Evolutionary conservation across 2,329 filamentous ascomycete species (phyloP).

Genomic region (Ceratocystis harringtonii): DNA sequence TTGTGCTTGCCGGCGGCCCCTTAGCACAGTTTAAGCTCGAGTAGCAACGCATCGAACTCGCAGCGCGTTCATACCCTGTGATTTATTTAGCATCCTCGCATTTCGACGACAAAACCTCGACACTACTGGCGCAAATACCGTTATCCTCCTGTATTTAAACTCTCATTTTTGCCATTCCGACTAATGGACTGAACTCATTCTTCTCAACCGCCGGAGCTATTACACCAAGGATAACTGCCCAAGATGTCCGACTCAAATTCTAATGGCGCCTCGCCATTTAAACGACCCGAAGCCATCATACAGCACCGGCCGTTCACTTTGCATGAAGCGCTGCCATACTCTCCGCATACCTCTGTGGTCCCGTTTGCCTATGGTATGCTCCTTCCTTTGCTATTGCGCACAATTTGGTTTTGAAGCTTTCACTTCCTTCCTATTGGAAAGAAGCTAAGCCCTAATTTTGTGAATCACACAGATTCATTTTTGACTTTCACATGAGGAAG

Average conservation of each 20-base stretch:
- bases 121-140: not conserved
- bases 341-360: constrained; percentile 64
- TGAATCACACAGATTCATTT: not conserved
- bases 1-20: constrained; percentile 3
- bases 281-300: constrained; percentile 11
- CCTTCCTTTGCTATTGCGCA: constrained; percentile 2
- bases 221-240: not conserved
- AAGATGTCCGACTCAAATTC: constrained; percentile 9
- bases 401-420: not conserved
- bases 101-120: not conserved
- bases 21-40: constrained; percentile 5
- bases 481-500: constrained; percentile 15
- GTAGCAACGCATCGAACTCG: constrained; percentile 3
- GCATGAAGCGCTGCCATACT: constrained; percentile 65
- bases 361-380: constrained; percentile 57
- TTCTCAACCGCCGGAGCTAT: not conserved
- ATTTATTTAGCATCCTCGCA: not conserved
- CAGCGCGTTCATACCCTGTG: not conserved
- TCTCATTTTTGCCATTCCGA: not conserved
- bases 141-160: not conserved
- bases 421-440: not conserved
- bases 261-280: constrained; percentile 14
- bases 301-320: constrained; percentile 41
- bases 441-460: not conserved
- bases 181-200: not conserved